These are phyloP conservation scores for Carex cristatella DNA, from an alignment of 176 grass and related monocot genomes.

Conservation along the genomic window DNA sequence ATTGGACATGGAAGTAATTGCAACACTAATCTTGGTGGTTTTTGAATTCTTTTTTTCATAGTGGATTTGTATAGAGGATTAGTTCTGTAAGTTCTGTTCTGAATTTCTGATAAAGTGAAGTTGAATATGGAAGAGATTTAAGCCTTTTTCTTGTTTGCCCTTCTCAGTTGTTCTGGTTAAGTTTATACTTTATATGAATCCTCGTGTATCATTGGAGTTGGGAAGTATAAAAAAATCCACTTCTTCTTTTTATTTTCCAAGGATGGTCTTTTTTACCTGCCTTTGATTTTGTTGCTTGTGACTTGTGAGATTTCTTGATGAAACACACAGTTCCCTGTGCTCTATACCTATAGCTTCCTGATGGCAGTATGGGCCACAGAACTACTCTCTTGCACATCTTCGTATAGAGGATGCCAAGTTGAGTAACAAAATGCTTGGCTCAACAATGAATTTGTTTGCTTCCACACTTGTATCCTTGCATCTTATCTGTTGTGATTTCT, in stretches of 20 bases:
- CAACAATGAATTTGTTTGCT: background rate
- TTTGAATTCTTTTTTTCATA: background rate
- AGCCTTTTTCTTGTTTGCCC: background rate
- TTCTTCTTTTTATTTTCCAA: background rate
- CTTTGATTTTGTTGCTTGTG: background rate
- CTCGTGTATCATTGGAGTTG: background rate
- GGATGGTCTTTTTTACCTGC: background rate
- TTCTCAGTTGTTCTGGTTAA: background rate
- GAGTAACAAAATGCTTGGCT: background rate
- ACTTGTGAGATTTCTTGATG: background rate
- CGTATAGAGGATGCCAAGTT: slow-evolving; percentile 13
- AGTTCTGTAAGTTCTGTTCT: background rate
- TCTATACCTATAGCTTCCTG: background rate
- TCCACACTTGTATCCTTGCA: background rate
- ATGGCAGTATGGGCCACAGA: background rate
- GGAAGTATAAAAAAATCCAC: background rate
- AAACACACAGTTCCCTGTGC: background rate
- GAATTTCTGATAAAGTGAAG: background rate
- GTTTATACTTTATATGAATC: background rate
- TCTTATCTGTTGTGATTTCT: background rate
- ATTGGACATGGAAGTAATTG: background rate
- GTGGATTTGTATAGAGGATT: background rate
- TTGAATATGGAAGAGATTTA: background rate
- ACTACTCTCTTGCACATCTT: slow-evolving; percentile 16
- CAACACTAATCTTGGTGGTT: background rate